These are phyloP conservation scores for Aphanomyces cochlioides DNA, from an alignment of 352 stramenopile species.

Conservation along the genomic window DNA sequence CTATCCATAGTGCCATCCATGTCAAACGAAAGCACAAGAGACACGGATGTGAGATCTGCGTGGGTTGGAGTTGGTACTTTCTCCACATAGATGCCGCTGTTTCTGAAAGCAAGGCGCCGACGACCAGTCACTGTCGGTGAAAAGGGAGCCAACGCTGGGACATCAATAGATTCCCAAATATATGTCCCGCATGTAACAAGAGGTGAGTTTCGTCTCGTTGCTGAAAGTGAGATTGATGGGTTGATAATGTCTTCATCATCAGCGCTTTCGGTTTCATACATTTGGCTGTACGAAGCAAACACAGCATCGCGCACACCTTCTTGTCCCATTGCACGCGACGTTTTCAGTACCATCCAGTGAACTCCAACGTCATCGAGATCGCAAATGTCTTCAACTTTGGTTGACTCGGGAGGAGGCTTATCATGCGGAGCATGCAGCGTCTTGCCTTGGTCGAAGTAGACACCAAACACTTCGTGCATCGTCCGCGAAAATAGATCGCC, in stretches of 20 bases:
- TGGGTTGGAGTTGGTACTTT: slow-evolving; percentile 8
- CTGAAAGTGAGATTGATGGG: background rate
- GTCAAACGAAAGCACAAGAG: slow-evolving; percentile 11
- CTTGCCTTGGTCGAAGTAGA: slow-evolving; percentile 24
- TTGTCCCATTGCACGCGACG: background rate
- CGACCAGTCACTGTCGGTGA: background rate
- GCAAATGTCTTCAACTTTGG: background rate
- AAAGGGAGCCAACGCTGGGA: background rate
- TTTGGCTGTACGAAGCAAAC: slow-evolving; percentile 19
- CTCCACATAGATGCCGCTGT: slow-evolving; percentile 13
- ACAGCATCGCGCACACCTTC: background rate
- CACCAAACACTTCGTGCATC: slow-evolving; percentile 19
- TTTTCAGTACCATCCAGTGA: slow-evolving; percentile 9
- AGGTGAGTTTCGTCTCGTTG: slow-evolving; percentile 12
- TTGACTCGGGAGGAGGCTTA: background rate
- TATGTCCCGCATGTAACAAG: slow-evolving; percentile 1
- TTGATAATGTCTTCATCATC: background rate
- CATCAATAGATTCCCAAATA: slow-evolving; percentile 15
- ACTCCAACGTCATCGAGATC: background rate
- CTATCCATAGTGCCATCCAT: background rate
- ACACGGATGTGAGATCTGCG: slow-evolving; percentile 4
- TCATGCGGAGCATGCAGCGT: slow-evolving; percentile 7
- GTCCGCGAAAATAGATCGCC: background rate
- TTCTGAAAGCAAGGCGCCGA: slow-evolving; percentile 2
- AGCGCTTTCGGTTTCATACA: slow-evolving; percentile 7